Evolutionary conservation across 2,329 filamentous ascomycete species (phyloP).

Genomic region (Aspergillus viridinutans): DNA sequence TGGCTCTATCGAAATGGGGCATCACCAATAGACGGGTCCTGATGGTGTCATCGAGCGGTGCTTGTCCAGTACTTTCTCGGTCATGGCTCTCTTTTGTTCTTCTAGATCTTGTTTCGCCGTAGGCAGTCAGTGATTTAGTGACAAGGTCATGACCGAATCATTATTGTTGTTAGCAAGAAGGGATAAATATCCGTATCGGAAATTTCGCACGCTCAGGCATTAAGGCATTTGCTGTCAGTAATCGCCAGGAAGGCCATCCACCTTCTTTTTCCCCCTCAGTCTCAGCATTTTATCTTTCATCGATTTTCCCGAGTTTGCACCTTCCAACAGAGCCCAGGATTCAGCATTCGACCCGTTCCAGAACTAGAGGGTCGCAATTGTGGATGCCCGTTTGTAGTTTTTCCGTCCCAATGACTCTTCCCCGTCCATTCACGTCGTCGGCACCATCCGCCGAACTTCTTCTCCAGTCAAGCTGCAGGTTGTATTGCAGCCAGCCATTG

Average conservation of each 20-base stretch:
- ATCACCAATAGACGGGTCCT: constrained; percentile 15
- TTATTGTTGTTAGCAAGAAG: neutral
- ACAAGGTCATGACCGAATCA: no score
- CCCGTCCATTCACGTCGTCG: neutral
- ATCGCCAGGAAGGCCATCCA: neutral
- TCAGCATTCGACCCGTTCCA: neutral
- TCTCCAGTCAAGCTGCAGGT: neutral
- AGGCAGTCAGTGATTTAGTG: no score
- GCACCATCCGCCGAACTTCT: neutral
- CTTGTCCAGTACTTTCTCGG: neutral
- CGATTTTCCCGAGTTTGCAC: neutral
- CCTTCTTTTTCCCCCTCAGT: neutral
- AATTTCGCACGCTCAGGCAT: neutral
- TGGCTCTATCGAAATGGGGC: constrained; percentile 40
- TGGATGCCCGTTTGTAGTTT: neutral
- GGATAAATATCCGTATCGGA: neutral
- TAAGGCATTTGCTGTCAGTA: neutral
- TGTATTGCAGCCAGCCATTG: neutral
- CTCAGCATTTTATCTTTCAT: neutral
- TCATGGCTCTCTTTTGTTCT: neutral
- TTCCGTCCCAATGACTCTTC: neutral
- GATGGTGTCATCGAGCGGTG: neutral
- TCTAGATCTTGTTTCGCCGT: neutral
- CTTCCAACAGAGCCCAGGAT: neutral
- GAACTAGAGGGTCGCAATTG: neutral